These are phyloP conservation scores for Paracorniculantispora psalliotae DNA, from an alignment of 2,329 filamentous ascomycete genomes.

Conservation along the genomic window DNA sequence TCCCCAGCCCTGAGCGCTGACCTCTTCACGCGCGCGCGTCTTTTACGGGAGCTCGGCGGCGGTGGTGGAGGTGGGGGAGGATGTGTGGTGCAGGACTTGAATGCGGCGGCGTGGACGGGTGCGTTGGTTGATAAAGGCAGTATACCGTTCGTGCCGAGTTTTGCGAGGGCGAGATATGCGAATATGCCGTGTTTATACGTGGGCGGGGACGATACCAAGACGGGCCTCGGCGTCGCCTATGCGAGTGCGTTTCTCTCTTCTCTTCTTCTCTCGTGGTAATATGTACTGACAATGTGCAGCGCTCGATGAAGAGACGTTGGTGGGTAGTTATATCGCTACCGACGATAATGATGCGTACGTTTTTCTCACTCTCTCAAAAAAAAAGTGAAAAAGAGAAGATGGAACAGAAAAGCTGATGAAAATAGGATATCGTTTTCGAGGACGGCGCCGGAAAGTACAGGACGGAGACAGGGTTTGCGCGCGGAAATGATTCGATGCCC, in stretches of 20 bases:
- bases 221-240: conserved; percentile 39
- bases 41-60: conserved; percentile 23
- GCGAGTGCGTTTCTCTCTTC: conserved; percentile 33
- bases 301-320: conserved; percentile 29
- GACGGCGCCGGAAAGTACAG: conserved; percentile 19
- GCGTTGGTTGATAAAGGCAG: conserved; percentile 36
- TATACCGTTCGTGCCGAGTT: conserved; percentile 31
- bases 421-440: conserved; percentile 13
- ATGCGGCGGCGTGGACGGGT: conserved; percentile 33
- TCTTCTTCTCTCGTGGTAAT: background rate
- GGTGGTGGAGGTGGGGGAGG: background rate
- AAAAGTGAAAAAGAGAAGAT: background rate
- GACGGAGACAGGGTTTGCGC: conserved; percentile 19
- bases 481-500: conserved; percentile 34
- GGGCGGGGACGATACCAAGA: conserved; percentile 32
- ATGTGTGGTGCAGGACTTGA: conserved; percentile 20
- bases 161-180: conserved; percentile 22
- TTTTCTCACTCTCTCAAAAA: background rate
- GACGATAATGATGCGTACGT: conserved; percentile 39
- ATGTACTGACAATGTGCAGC: conserved; percentile 20
- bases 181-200: conserved; percentile 40
- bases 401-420: background rate
- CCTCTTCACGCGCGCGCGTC: conserved; percentile 24
- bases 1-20: conserved; percentile 29
- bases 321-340: conserved; percentile 38